Evolutionary conservation across 2,329 filamentous ascomycete species (phyloP).

Genomic region (Penicillium capsulatum): DNA sequence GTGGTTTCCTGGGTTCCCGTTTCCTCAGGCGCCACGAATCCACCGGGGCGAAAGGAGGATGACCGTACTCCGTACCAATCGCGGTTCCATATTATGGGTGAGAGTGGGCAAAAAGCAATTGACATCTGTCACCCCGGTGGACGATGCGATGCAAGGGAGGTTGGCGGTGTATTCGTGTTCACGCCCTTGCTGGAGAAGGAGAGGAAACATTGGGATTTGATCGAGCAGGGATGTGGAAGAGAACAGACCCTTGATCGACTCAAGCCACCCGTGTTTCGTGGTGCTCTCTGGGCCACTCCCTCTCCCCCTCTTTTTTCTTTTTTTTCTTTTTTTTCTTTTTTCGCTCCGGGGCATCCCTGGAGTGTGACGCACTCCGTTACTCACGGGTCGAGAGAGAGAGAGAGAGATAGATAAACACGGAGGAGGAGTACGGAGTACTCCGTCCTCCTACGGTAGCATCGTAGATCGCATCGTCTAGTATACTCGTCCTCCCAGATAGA

Average conservation of each 20-base stretch:
- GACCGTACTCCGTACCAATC: no score
- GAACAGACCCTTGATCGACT: conserved; percentile 28
- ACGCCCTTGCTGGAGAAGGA: no score
- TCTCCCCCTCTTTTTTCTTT: conserved; percentile 4
- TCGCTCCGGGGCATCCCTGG: conserved; percentile 1
- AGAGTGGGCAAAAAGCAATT: conserved; percentile 1
- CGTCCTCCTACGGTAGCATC: no score
- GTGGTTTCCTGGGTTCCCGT: no score
- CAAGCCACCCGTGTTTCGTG: conserved; percentile 26
- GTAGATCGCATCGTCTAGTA: no score
- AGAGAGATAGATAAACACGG: no score
- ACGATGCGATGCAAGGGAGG: conserved; percentile 6
- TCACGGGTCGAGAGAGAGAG: conserved; percentile 19
- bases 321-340: background rate
- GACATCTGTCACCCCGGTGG: conserved; percentile 14
- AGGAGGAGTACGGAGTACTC: no score
- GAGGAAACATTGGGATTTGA: no score
- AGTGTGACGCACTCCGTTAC: conserved; percentile 14
- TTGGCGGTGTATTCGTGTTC: conserved; percentile 10
- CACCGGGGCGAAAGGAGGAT: no score
- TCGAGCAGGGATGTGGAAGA: conserved; percentile 16
- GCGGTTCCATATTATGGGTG: no score
- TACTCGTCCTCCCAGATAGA: no score
- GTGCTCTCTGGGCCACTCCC: conserved; percentile 23
- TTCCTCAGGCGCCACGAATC: no score